Evolutionary conservation across 495 filamentous ascomycete species (phyloP).

Genomic region (Penicillium samsonianum): DNA sequence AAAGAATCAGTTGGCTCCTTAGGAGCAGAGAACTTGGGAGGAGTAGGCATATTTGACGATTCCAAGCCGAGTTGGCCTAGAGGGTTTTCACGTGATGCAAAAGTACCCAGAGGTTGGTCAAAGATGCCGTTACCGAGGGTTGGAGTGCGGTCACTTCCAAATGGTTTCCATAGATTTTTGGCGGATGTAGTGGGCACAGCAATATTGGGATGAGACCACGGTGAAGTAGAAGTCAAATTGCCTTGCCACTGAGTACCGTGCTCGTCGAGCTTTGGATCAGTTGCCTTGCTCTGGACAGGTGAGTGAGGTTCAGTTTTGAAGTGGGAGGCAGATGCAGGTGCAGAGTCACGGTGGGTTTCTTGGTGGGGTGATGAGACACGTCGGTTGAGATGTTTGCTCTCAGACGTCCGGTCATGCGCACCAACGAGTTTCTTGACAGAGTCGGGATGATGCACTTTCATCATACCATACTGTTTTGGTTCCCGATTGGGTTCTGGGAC

Average conservation of each 20-base stretch:
- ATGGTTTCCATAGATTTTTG: constrained; percentile 74
- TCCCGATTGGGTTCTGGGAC: constrained; percentile 53
- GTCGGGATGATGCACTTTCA: constrained; percentile 58
- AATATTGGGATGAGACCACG: constrained; percentile 45
- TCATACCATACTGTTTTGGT: constrained; percentile 60
- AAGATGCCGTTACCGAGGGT: constrained; percentile 81
- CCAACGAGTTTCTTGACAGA: constrained; percentile 45
- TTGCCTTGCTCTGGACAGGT: constrained; percentile 17
- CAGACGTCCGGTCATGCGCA: constrained; percentile 38
- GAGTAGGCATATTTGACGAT: constrained; percentile 36
- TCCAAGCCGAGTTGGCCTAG: constrained; percentile 44
- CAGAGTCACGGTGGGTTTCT: constrained; percentile 37
- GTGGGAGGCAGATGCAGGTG: constrained; percentile 32
- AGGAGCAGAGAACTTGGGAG: constrained; percentile 36
- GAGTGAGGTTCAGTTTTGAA: constrained; percentile 23
- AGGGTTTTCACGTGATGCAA: constrained; percentile 41
- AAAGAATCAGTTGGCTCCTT: constrained; percentile 39
- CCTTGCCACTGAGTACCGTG: constrained; percentile 41
- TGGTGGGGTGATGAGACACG: constrained; percentile 37
- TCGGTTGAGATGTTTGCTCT: constrained; percentile 37
- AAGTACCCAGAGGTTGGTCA: constrained; percentile 58
- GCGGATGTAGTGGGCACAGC: constrained; percentile 40
- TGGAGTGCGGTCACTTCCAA: constrained; percentile 65
- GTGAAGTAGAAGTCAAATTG: constrained; percentile 37
- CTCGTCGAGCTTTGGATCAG: constrained; percentile 37